phyloP scores from a whole-genome alignment of 2,329 filamentous ascomycete genomes.

The Apiospora phragmitis region DNA sequence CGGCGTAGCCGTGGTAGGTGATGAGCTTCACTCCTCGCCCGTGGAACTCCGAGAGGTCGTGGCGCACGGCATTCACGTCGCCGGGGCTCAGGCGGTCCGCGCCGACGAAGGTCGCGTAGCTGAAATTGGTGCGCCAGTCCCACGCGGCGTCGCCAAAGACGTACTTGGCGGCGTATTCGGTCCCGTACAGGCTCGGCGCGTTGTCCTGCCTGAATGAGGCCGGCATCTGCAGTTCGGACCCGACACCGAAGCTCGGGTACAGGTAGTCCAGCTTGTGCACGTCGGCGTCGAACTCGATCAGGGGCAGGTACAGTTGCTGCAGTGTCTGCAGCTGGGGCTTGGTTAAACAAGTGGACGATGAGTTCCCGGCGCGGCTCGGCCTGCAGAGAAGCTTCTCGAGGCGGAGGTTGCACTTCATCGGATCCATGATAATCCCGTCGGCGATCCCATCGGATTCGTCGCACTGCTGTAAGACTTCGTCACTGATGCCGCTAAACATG shows the following conservation, averaged over 20 bases:
- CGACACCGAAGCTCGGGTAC: constrained; percentile 10
- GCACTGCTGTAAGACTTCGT: constrained; percentile 9
- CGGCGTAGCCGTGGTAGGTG: constrained; percentile 31
- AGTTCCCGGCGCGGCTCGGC: neutral
- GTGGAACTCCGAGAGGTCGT: constrained; percentile 24
- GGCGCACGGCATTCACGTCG: constrained; percentile 16
- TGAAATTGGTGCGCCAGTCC: constrained; percentile 14
- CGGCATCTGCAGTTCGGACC: constrained; percentile 13
- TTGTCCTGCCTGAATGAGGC: neutral
- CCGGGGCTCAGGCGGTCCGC: constrained; percentile 15
- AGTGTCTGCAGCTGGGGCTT: constrained; percentile 40
- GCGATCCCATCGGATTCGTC: constrained; percentile 9
- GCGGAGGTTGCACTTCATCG: neutral
- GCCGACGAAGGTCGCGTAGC: constrained; percentile 11
- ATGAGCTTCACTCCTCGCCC: constrained; percentile 28
- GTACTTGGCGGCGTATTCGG: constrained; percentile 14
- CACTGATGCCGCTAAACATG: constrained; percentile 6
- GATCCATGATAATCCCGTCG: constrained; percentile 12
- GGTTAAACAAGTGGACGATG: neutral
- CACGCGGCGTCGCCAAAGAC: constrained; percentile 14
- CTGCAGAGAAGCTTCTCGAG: constrained; percentile 5
- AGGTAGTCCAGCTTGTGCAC: constrained; percentile 11
- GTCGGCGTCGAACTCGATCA: constrained; percentile 34
- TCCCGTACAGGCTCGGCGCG: constrained; percentile 10
- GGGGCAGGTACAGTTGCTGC: constrained; percentile 34